These are phyloP conservation scores for Fraxinus sp. DNA, from an alignment of 305 asterid genomes.

Conservation along the genomic window DNA sequence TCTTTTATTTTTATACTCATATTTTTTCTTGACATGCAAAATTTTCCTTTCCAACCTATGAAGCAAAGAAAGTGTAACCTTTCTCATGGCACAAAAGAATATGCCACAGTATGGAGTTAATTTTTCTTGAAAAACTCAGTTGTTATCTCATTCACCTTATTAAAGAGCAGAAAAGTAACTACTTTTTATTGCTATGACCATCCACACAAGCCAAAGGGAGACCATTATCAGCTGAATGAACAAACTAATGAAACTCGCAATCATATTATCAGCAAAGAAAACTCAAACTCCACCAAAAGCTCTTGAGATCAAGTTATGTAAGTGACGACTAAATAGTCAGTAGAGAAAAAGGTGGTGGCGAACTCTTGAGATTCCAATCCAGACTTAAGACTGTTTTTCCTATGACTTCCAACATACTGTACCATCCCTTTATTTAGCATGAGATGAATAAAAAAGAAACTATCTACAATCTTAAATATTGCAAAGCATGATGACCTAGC, in stretches of 20 bases:
- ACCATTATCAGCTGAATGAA: neutral
- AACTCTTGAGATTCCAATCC: neutral
- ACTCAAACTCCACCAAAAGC: neutral
- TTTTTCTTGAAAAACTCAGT: neutral
- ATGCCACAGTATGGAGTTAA: neutral
- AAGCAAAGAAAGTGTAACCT: neutral
- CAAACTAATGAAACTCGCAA: neutral
- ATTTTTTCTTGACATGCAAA: neutral
- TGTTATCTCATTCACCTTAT: neutral
- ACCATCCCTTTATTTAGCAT: neutral
- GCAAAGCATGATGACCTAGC: neutral
- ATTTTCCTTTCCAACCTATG: neutral
- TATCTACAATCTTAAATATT: neutral
- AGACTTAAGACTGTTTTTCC: neutral
- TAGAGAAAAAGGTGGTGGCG: neutral
- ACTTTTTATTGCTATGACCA: neutral
- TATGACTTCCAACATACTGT: neutral
- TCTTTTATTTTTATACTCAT: neutral
- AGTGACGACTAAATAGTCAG: neutral
- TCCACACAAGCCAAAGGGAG: neutral
- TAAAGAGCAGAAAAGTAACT: neutral
- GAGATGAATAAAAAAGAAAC: neutral
- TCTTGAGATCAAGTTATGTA: neutral
- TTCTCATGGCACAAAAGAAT: neutral
- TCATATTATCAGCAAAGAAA: neutral